A percentile compares a stretch with the other conserved stretches of the same genome.
phyloP scores from a whole-genome alignment of 2,329 filamentous ascomycete genomes.

The Juglanconis oblonga region DNA sequence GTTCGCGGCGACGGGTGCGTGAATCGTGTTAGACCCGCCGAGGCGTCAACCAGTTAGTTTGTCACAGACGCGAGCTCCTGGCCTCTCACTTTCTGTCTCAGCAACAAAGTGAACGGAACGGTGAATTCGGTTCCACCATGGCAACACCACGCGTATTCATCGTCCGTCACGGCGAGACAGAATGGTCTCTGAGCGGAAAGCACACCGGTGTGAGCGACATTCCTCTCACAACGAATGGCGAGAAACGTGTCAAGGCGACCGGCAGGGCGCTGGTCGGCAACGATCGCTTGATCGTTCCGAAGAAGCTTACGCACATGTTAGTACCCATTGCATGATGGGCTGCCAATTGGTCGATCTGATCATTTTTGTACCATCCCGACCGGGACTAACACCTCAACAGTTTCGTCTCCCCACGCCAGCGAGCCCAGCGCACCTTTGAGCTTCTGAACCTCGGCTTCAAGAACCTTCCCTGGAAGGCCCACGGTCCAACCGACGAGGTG shows the following conservation, averaged over 20 bases:
- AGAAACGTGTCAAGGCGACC: constrained; percentile 72
- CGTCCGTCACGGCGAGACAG: constrained; percentile 87
- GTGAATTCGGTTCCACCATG: constrained; percentile 24
- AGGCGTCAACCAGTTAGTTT: too few relatives aligned
- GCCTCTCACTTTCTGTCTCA: too few relatives aligned
- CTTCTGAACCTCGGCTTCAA: constrained; percentile 72
- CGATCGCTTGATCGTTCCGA: constrained; percentile 80
- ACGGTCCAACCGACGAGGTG: constrained; percentile 35
- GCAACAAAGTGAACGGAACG: too few relatives aligned
- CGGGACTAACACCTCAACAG: constrained; percentile 32
- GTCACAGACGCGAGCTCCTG: too few relatives aligned
- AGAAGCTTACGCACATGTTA: constrained; percentile 78
- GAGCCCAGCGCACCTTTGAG: constrained; percentile 87
- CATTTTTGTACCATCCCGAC: not conserved
- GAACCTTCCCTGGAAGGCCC: constrained; percentile 69
- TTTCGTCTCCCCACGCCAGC: constrained; percentile 82
- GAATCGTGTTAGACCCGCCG: too few relatives aligned
- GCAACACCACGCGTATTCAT: constrained; percentile 73
- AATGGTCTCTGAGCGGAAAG: constrained; percentile 85
- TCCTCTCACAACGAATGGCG: constrained; percentile 76
- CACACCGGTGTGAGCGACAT: constrained; percentile 89
- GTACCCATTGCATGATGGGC: constrained; percentile 25
- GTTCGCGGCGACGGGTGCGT: too few relatives aligned
- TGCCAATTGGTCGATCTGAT: not conserved
- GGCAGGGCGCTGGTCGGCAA: constrained; percentile 80